phyloP scores from a whole-genome alignment of 2,329 filamentous ascomycete genomes.

The Dactylellina drechsleri region DNA sequence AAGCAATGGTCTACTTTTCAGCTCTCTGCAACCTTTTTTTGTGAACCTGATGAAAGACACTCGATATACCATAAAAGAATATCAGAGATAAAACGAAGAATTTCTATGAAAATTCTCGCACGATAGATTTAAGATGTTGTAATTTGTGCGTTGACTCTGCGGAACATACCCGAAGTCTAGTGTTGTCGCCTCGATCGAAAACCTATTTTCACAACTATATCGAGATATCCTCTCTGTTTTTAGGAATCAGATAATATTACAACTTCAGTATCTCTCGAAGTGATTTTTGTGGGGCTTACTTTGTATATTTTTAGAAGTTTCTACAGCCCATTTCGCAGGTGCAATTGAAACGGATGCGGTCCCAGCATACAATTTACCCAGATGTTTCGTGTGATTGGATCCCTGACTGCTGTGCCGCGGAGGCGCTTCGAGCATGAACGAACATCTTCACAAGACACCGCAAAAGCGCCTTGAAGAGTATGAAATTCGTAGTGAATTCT shows the following conservation, averaged over 20 bases:
- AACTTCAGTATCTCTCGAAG: too few species aligned
- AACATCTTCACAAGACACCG: not conserved
- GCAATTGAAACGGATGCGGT: not conserved
- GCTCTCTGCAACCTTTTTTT: too few species aligned
- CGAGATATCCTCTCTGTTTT: too few species aligned
- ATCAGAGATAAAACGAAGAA: too few species aligned
- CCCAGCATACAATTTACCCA: slow-evolving; percentile 5
- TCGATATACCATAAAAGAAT: too few species aligned
- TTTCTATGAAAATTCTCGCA: too few species aligned
- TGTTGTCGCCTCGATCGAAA: too few species aligned
- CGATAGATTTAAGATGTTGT: not conserved
- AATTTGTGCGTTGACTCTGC: slow-evolving; percentile 7
- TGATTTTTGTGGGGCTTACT: not conserved
- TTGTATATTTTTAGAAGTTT: slow-evolving; percentile 1
- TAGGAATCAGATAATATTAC: too few species aligned
- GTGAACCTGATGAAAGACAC: too few species aligned
- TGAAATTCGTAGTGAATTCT: slow-evolving; percentile 4
- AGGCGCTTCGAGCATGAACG: slow-evolving; percentile 28
- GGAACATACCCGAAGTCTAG: not conserved
- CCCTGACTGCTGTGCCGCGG: slow-evolving; percentile 28
- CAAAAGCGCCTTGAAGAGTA: not conserved
- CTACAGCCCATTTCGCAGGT: not conserved
- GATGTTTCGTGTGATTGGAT: slow-evolving; percentile 25
- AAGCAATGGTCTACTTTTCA: too few species aligned
- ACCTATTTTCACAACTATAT: too few species aligned